phyloP scores from a whole-genome alignment of 1,284 basidiomycete species.

The Puccinia novopanici region DNA sequence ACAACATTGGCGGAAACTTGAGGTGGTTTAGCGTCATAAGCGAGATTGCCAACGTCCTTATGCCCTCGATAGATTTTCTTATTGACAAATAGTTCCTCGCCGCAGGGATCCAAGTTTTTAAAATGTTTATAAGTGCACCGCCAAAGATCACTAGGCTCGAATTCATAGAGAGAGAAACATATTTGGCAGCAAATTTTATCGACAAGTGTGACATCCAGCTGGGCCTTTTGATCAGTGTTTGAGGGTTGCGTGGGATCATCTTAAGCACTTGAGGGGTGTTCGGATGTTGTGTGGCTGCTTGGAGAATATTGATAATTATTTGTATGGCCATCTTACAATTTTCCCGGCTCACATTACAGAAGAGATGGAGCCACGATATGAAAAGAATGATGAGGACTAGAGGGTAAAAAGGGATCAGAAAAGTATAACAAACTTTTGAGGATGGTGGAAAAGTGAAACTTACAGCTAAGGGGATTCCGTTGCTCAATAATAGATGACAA shows the following conservation, averaged over 20 bases:
- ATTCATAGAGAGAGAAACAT: conserved; percentile 26
- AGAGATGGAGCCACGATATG: conserved; percentile 40
- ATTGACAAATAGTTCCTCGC: neutral
- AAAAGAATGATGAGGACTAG: conserved; percentile 9
- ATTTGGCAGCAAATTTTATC: conserved; percentile 16
- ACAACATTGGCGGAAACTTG: neutral
- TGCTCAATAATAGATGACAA: neutral
- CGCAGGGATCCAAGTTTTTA: neutral
- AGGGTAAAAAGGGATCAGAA: neutral
- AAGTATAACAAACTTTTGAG: neutral
- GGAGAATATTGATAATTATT: conserved; percentile 17
- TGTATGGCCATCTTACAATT: conserved; percentile 20
- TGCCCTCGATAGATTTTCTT: conserved; percentile 5
- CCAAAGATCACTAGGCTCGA: neutral
- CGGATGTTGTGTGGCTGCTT: neutral
- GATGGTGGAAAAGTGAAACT: neutral
- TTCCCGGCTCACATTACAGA: conserved; percentile 39
- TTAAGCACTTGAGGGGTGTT: neutral
- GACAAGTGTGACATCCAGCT: neutral
- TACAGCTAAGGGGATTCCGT: neutral
- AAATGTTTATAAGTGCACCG: conserved; percentile 20
- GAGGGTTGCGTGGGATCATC: conserved; percentile 10
- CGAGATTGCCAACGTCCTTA: conserved; percentile 4
- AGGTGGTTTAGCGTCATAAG: neutral
- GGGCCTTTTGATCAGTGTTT: conserved; percentile 4